Percentiles rank a stretch among this genome's conserved stretches.
phyloP scores from a whole-genome alignment of 306 rosid species.

The Prinsepia uniflora region DNA sequence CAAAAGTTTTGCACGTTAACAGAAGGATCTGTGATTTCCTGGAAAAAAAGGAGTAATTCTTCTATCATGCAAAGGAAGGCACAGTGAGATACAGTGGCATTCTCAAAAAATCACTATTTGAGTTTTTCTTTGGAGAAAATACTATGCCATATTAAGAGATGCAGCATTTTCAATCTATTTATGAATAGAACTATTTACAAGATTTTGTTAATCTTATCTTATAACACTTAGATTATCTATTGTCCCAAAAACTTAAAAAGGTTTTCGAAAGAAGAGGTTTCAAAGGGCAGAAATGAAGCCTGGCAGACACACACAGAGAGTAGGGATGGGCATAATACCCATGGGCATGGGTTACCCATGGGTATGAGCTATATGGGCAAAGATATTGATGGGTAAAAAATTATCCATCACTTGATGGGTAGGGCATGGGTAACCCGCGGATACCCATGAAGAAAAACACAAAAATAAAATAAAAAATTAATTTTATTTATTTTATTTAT shows the following conservation, averaged over 20 bases:
- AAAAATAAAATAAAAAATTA: no score
- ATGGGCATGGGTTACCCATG: no score
- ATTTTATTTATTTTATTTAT: no score
- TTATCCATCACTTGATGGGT: no score
- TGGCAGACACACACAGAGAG: background rate
- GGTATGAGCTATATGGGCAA: no score
- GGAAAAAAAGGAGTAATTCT: background rate
- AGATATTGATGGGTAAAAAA: no score
- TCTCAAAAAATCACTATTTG: background rate
- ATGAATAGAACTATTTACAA: background rate
- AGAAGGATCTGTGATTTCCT: background rate
- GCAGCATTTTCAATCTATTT: background rate
- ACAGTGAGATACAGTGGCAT: background rate
- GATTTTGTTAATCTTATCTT: background rate
- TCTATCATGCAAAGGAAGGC: background rate
- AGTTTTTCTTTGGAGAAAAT: background rate
- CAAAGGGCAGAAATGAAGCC: background rate
- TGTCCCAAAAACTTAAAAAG: background rate
- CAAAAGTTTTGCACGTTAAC: background rate
- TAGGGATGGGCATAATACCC: no score
- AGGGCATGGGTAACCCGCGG: no score
- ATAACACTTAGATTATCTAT: background rate
- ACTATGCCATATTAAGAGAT: background rate
- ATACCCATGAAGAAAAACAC: no score
- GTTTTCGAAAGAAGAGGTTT: background rate